Conservation (phyloP, 2,329 filamentous ascomycete species). For the Scytalidium sp. region DNA sequence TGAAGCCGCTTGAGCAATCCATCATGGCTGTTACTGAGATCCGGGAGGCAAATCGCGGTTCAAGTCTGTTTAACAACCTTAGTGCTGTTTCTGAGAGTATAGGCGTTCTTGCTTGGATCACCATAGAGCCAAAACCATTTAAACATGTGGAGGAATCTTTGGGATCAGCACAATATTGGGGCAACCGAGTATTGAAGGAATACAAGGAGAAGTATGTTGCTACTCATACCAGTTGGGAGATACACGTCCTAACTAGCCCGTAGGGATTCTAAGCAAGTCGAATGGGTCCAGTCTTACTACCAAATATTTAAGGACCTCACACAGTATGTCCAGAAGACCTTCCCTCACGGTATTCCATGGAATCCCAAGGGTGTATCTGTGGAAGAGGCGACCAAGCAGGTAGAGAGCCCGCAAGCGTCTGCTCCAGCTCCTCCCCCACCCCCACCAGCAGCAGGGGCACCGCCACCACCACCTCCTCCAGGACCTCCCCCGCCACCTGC, state of each 20-base stretch:
- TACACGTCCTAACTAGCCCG: conserved; percentile 4
- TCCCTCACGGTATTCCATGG: conserved; percentile 78
- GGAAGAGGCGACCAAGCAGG: conserved; percentile 59
- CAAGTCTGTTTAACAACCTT: conserved; percentile 75
- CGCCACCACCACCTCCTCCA: conserved; percentile 66
- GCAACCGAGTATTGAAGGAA: conserved; percentile 89
- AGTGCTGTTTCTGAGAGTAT: conserved; percentile 89
- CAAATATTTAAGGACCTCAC: conserved; percentile 80
- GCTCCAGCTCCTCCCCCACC: conserved; percentile 40
- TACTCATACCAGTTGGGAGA: not conserved
- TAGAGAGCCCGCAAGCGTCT: conserved; percentile 48
- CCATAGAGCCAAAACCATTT: conserved; percentile 75
- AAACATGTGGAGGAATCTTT: conserved; percentile 84
- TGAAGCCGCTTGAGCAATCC: conserved; percentile 83
- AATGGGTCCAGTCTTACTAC: conserved; percentile 93
- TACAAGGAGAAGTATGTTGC: conserved; percentile 71
- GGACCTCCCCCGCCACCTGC: conserved; percentile 58
- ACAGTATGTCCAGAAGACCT: conserved; percentile 82
- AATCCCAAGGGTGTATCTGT: conserved; percentile 75
- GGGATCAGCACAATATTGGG: conserved; percentile 85
- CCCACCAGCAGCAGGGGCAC: conserved; percentile 50
- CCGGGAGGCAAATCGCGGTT: conserved; percentile 76
- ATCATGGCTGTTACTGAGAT: conserved; percentile 77
- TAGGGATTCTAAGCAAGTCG: conserved; percentile 75
- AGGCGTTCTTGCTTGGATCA: conserved; percentile 86